Base-by-base conservation (phyloP, 257 asterid species). In the Petrea volubilis region DNA sequence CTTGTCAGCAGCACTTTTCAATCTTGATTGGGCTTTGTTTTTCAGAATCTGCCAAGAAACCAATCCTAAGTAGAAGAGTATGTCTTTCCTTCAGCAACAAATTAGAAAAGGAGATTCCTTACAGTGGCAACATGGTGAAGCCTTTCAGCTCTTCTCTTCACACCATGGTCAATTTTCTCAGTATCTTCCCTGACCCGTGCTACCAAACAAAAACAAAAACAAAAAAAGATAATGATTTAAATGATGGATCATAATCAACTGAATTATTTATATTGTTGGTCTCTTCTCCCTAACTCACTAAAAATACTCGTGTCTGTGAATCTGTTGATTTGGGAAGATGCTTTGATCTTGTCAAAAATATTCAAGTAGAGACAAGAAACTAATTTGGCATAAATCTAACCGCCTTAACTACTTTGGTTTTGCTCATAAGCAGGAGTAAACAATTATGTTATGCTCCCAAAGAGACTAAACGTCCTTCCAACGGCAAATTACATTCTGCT, bases 111-210 rank as follows among this genome's bases (percentile, higher is more conserved):
- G 50, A 77, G 70, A 83, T 58, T 67, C 49, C 91, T 79, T 80
- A 91, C 98, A 27, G 81, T 83, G 79, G 97, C 95, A 81, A 89
- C 77, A 56, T 86, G 88, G 67, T 84, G 95, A 84, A 94, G 90
- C 84, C 85, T 82, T 82, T 91, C 91, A 57, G 98, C 98, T 85
- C 83, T 94, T 82, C 81, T 82, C 95, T 87, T 90, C 25, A 93
- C 92, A 68, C 82, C 67, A 55, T 81, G 74, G 77, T 93, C 98
- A 70, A 93, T 84, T 81, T 85, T 91, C 80, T 81, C 98, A 3
- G 98, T 89, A 69, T 86, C 96, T 82, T 93, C 95, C 77, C 93
- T 84, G 40, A 96, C 98, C 44, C 98, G 92, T 62, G 97, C 97
- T 93, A 67, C 60, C 76, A 52, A 65, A 77, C 34, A 74, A 38